Conservation (phyloP, 2,329 filamentous ascomycete species). For the Trichoderma polysporum region DNA sequence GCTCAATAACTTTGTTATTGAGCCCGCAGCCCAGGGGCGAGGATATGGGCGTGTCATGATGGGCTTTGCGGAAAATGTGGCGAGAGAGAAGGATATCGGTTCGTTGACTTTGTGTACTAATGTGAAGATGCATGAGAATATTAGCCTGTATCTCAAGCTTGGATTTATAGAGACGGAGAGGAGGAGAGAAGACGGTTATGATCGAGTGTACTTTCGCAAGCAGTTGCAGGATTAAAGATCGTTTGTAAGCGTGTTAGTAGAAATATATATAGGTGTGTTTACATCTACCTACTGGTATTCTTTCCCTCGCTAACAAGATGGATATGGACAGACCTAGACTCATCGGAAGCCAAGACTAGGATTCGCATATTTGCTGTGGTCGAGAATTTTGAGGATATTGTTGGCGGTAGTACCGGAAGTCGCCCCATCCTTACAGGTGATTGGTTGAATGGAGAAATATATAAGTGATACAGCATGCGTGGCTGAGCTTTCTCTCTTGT, state of each 20-base stretch:
- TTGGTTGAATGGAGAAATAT: not conserved
- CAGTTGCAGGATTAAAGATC: conserved; percentile 17
- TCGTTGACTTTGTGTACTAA: conserved; percentile 36
- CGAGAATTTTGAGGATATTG: not conserved
- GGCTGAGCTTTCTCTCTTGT: not conserved
- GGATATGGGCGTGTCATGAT: conserved; percentile 36
- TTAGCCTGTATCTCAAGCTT: conserved; percentile 31
- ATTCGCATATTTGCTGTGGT: not conserved
- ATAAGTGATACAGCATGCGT: not conserved
- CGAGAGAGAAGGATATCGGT: conserved; percentile 25
- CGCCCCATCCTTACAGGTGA: not conserved
- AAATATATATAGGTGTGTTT: not conserved
- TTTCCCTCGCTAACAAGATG: not conserved
- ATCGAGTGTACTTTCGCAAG: conserved; percentile 38
- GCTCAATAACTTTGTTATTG: conserved; percentile 32
- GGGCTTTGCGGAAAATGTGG: conserved; percentile 33
- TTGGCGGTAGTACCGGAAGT: not conserved
- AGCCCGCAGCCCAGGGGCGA: conserved; percentile 32
- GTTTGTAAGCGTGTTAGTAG: not conserved
- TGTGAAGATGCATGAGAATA: conserved; percentile 38
- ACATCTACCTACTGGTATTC: no score
- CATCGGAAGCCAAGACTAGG: not conserved
- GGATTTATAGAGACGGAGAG: conserved; percentile 36
- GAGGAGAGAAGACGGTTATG: conserved; percentile 33
- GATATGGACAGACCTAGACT: not conserved